Conservation (phyloP, 352 stramenopile genomes). For the Globisporangium ultimum region DNA sequence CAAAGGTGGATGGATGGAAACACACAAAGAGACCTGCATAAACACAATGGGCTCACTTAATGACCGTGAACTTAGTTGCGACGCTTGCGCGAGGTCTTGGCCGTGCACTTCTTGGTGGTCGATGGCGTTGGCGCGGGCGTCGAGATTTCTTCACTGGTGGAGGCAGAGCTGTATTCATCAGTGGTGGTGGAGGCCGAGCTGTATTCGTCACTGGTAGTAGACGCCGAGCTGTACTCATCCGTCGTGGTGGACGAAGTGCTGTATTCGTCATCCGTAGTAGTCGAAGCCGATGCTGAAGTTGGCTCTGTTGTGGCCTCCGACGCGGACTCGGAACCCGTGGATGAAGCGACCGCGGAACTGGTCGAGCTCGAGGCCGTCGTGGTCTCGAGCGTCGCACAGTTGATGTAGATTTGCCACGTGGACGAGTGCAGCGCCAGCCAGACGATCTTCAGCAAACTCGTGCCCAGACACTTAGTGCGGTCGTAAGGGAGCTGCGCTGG, state of each 20-base stretch:
- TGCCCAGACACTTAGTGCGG: slow-evolving; percentile 35
- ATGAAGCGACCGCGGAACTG: slow-evolving; percentile 6
- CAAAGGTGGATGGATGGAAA: no score
- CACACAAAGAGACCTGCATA: no score
- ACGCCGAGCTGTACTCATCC: background rate
- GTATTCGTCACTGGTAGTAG: slow-evolving; percentile 5
- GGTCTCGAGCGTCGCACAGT: slow-evolving; percentile 14
- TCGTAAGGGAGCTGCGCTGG: slow-evolving; percentile 39
- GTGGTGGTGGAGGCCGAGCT: background rate
- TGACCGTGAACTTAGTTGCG: background rate
- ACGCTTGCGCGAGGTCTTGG: slow-evolving; percentile 3
- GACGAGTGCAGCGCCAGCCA: slow-evolving; percentile 21
- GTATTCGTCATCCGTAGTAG: slow-evolving; percentile 7
- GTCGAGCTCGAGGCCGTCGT: slow-evolving; percentile 1
- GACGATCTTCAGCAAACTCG: slow-evolving; percentile 32
- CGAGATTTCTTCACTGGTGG: slow-evolving; percentile 3
- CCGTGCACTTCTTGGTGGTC: slow-evolving; percentile 10
- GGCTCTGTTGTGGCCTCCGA: slow-evolving; percentile 6
- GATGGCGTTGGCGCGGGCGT: slow-evolving; percentile 11
- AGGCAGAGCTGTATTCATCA: slow-evolving; percentile 1
- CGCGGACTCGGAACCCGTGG: background rate
- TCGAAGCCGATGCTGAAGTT: background rate
- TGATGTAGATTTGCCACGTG: slow-evolving; percentile 24
- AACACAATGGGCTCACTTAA: no score
- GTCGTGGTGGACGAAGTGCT: background rate